Evolutionary conservation across 176 grass and related monocot genomes (phyloP), one percentile per base, ranked within the genome.

Genomic region (Oryza australiensis): DNA sequence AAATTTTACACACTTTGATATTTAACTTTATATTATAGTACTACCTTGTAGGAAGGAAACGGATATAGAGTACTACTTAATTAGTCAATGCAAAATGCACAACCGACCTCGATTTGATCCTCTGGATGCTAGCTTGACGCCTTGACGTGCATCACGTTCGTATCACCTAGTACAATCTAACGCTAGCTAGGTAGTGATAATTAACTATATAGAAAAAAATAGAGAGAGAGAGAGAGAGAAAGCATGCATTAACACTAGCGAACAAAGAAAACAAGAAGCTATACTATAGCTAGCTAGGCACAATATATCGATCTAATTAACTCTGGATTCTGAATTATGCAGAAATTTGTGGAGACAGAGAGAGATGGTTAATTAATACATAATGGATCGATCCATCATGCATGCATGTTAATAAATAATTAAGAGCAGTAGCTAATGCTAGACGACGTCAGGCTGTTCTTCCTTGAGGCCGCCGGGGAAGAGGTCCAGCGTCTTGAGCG

Each of bases 401-500:
- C 22, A 60, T 60, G 55, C 55, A 60, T 23, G 55, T 23, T 12
- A 57, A 57, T 20, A 2, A 24, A n/a, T 0, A 16, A 60, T 6
- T 60, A 59, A 4, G 0, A 37, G 35, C 3, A 60, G 13, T 8
- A 37, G 55, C 55, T 60, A 48, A 63, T 63, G 74, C 30, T 68
- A 89, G 18, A 27, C 88, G 67, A 86, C 65, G 73, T 88, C 88
- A 68, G 66, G 88, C 76, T 86, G 83, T 12, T 89, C 87, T 12
- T 93, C 92, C 79, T 91, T 93, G 67, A 92, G 73, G 30, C 88
- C 90, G 55, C 87, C 80, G 12, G 96, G 96, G 87, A 98, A 98
- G 45, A 98, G 90, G 75, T 98, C 96, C 26, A 98, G 93, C 65
- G 96, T 98, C 89, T 91, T 93, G 23, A 91, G 90, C 64, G 90